Evolutionary conservation across 2,329 filamentous ascomycete species (phyloP).

Genomic region (Blumeria graminis): DNA sequence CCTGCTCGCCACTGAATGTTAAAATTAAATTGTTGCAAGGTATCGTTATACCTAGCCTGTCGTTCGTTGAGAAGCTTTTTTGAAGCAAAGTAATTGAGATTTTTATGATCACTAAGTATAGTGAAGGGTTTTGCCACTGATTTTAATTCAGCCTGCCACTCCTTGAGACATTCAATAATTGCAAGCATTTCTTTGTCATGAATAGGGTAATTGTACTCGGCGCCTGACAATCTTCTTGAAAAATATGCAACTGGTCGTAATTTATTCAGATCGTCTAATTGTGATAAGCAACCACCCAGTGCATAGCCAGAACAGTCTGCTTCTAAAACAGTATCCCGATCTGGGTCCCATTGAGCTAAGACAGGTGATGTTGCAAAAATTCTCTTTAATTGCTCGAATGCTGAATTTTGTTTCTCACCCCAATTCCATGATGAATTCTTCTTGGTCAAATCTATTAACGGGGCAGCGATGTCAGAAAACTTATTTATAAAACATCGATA

Average conservation of each 20-base stretch:
- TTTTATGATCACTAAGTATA: background rate
- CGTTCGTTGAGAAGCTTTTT: background rate
- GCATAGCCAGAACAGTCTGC: background rate
- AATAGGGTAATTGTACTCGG: background rate
- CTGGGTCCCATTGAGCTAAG: background rate
- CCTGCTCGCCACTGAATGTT: background rate
- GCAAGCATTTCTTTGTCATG: background rate
- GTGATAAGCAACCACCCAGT: background rate
- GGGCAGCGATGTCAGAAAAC: background rate
- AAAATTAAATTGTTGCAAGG: background rate
- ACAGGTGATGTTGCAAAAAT: background rate
- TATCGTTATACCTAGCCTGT: background rate
- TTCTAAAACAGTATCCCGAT: background rate
- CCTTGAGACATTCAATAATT: background rate
- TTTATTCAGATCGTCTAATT: background rate
- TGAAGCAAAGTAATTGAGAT: background rate
- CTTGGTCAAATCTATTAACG: background rate
- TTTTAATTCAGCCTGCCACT: background rate
- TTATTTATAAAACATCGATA: background rate
- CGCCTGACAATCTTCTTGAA: background rate
- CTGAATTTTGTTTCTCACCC: background rate
- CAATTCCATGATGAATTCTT: background rate
- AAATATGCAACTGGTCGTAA: background rate
- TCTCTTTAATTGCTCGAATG: background rate
- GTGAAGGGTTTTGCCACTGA: background rate